Evolutionary conservation across 2,329 filamentous ascomycete genomes (phyloP).

Genomic region (Alternaria metachromatica): DNA sequence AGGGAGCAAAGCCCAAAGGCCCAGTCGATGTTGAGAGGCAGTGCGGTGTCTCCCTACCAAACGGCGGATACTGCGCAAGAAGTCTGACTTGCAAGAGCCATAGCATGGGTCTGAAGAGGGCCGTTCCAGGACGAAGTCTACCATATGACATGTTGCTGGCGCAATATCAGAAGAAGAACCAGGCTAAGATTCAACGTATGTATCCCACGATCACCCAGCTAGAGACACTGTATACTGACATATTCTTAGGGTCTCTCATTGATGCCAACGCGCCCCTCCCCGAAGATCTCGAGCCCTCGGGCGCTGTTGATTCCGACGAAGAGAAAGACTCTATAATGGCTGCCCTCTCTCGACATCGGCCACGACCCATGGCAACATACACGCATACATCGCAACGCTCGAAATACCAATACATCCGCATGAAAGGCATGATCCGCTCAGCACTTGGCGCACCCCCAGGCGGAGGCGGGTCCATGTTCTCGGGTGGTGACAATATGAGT

Average conservation of each 20-base stretch:
- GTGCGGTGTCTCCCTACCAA: conserved; percentile 85
- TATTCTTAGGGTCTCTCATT: conserved; percentile 77
- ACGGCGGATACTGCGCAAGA: conserved; percentile 84
- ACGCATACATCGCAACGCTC: conserved; percentile 57
- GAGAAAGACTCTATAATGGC: conserved; percentile 90
- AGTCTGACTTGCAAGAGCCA: conserved; percentile 94
- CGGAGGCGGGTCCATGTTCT: conserved; percentile 28
- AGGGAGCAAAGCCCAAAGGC: conserved; percentile 84
- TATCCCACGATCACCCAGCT: conserved; percentile 24
- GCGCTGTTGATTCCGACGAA: conserved; percentile 88
- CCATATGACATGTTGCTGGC: conserved; percentile 89
- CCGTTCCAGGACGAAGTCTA: conserved; percentile 82
- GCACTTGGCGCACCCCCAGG: conserved; percentile 59
- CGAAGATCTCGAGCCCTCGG: conserved; percentile 76
- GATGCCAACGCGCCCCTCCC: conserved; percentile 91
- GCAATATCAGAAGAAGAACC: conserved; percentile 86
- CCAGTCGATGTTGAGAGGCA: conserved; percentile 94
- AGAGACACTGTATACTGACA: conserved; percentile 4
- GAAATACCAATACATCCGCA: conserved; percentile 68
- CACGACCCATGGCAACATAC: conserved; percentile 76
- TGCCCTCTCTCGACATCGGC: conserved; percentile 74
- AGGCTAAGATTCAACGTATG: conserved; percentile 95
- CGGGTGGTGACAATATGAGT: conserved; percentile 30
- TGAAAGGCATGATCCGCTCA: conserved; percentile 68
- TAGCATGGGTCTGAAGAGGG: conserved; percentile 91